phyloP scores from a whole-genome alignment of 192 early-diverging fungal genomes.

The Rhizophagus prolifer region DNA sequence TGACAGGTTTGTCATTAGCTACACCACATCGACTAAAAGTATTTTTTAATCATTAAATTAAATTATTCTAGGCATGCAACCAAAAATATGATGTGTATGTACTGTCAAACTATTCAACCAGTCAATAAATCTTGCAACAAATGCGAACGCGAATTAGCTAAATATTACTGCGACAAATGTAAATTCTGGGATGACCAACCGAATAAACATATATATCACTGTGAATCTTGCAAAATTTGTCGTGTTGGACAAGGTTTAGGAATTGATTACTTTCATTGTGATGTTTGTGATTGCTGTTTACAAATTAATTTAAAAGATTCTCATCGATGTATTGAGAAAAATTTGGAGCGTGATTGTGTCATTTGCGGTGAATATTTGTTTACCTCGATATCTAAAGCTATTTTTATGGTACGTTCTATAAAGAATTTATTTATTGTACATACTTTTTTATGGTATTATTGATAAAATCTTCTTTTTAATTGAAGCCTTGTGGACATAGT shows the following conservation, averaged over 20 bases:
- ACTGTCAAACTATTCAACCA: constrained; percentile 79
- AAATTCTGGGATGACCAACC: constrained; percentile 90
- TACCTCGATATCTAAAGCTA: constrained; percentile 76
- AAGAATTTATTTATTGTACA: no score
- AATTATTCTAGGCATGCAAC: constrained; percentile 34
- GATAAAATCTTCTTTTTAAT: neutral
- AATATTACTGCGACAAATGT: constrained; percentile 87
- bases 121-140: constrained; percentile 71
- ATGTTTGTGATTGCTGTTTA: constrained; percentile 90
- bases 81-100: constrained; percentile 92
- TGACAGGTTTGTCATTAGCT: constrained; percentile 51
- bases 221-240: constrained; percentile 91
- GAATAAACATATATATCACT: constrained; percentile 88
- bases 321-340: constrained; percentile 91
- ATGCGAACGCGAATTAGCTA: constrained; percentile 65
- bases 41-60: no score
- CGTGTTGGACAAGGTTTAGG: constrained; percentile 70
- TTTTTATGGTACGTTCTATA: constrained; percentile 71
- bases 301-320: constrained; percentile 64
- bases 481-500: constrained; percentile 84
- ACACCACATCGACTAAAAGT: no score
- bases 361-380: constrained; percentile 97
- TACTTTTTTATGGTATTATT: no score
- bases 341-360: constrained; percentile 89
- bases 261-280: constrained; percentile 90